Conservation (phyloP, 2,329 filamentous ascomycete genomes). For the Botrytis tulipae region DNA sequence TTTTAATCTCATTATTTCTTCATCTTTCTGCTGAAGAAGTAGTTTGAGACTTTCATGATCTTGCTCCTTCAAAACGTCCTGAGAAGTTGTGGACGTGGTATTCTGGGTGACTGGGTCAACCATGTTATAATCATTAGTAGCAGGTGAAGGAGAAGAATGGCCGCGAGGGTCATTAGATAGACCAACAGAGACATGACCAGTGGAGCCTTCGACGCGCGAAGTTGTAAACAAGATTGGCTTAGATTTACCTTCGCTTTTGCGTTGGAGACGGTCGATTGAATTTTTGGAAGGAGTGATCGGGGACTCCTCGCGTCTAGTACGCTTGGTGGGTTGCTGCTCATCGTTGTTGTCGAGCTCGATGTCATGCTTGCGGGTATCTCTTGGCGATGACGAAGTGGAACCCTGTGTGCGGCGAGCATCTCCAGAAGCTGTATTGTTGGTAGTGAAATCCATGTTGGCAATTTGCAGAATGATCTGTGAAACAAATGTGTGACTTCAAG, state of each 20-base stretch:
- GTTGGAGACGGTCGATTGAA: background rate
- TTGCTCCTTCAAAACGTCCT: rapidly evolving
- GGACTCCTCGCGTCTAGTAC: background rate
- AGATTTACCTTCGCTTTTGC: background rate
- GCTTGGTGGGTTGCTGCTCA: background rate
- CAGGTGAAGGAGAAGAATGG: background rate
- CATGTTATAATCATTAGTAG: background rate
- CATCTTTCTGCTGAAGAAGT: background rate
- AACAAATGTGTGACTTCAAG: background rate
- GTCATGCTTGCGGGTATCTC: background rate
- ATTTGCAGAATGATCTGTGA: background rate
- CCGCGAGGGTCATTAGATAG: no score
- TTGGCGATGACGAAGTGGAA: background rate
- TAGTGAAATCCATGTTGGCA: background rate
- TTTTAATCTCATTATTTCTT: background rate
- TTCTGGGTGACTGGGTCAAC: background rate
- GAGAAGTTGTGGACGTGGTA: background rate
- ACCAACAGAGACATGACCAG: background rate
- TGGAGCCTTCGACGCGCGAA: background rate
- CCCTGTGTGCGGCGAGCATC: background rate
- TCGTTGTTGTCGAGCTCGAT: background rate
- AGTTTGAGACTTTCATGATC: background rate
- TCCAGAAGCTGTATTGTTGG: background rate
- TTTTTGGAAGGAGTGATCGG: background rate
- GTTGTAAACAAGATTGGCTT: background rate